Evolutionary conservation across 2,329 filamentous ascomycete species (phyloP).

Genomic region (Diaporthe sp.): DNA sequence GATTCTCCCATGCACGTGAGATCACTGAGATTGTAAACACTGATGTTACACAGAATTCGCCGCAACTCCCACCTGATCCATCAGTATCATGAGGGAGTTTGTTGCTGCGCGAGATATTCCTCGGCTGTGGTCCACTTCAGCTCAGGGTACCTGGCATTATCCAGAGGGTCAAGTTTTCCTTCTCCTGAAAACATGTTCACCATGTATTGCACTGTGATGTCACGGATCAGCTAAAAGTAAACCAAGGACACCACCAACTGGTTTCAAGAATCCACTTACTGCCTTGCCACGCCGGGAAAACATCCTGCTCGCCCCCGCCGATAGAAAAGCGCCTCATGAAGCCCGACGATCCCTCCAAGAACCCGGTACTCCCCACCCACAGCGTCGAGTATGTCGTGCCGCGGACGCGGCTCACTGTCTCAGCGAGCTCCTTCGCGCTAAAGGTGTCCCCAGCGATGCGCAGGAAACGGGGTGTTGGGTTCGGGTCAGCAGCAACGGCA

Average conservation of each 20-base stretch:
- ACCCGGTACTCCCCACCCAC: slow-evolving; percentile 42
- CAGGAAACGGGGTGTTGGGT: slow-evolving; percentile 41
- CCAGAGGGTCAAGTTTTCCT: slow-evolving; percentile 41
- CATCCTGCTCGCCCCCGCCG: slow-evolving; percentile 38
- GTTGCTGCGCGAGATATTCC: slow-evolving; percentile 26
- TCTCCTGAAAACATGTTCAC: slow-evolving; percentile 42
- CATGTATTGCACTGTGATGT: slow-evolving; percentile 41
- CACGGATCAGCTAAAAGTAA: not conserved
- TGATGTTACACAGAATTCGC: not conserved
- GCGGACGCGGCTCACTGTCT: slow-evolving; percentile 18
- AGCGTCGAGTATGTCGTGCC: slow-evolving; percentile 30
- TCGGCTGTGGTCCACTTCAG: slow-evolving; percentile 42
- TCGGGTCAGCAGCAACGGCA: slow-evolving; percentile 41
- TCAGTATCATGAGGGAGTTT: not conserved
- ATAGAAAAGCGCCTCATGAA: slow-evolving; percentile 39
- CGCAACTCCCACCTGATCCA: no score
- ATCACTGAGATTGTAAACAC: not conserved
- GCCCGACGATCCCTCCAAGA: slow-evolving; percentile 35
- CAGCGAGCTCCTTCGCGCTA: slow-evolving; percentile 39
- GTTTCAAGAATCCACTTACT: slow-evolving; percentile 6
- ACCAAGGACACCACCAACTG: no score
- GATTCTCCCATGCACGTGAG: not conserved
- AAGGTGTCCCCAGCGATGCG: slow-evolving; percentile 43
- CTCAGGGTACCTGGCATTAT: slow-evolving; percentile 43
- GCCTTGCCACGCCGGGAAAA: slow-evolving; percentile 44